Conservation (phyloP, 2,329 filamentous ascomycete genomes). For the Hypoxylon sp. region DNA sequence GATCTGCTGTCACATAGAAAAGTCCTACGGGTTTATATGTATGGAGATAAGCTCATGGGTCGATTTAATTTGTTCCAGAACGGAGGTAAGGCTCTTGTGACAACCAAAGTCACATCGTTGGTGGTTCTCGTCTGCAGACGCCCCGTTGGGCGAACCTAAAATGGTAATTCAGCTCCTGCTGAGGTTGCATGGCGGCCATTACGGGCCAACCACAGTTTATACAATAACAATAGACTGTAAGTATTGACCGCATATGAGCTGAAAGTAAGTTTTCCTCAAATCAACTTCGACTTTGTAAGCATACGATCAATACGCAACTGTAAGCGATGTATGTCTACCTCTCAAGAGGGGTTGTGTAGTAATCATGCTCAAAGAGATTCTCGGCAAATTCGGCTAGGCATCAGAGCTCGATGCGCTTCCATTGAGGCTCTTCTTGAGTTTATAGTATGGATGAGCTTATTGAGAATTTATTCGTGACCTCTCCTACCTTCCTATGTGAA, state of each 20-base stretch:
- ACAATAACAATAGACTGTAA: neutral
- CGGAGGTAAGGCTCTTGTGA: neutral
- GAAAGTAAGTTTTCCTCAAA: neutral
- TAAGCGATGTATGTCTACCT: neutral
- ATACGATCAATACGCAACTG: neutral
- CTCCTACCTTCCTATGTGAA: neutral
- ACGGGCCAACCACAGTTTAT: neutral
- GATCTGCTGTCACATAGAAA: neutral
- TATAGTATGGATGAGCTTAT: neutral
- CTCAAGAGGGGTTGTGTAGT: neutral
- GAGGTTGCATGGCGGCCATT: conserved; percentile 1
- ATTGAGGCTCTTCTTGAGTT: neutral
- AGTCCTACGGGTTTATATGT: neutral
- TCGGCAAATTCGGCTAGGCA: neutral
- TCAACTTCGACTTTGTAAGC: neutral
- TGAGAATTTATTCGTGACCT: neutral
- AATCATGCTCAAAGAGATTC: neutral
- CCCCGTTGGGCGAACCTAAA: neutral
- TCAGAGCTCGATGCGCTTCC: neutral
- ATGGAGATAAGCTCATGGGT: neutral
- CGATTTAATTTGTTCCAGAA: neutral
- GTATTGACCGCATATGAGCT: neutral
- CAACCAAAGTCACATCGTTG: neutral
- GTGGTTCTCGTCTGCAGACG: neutral
- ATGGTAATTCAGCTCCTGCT: neutral